Base-by-base conservation (phyloP, 257 asterid genomes). In the Forsythia viridissima region DNA sequence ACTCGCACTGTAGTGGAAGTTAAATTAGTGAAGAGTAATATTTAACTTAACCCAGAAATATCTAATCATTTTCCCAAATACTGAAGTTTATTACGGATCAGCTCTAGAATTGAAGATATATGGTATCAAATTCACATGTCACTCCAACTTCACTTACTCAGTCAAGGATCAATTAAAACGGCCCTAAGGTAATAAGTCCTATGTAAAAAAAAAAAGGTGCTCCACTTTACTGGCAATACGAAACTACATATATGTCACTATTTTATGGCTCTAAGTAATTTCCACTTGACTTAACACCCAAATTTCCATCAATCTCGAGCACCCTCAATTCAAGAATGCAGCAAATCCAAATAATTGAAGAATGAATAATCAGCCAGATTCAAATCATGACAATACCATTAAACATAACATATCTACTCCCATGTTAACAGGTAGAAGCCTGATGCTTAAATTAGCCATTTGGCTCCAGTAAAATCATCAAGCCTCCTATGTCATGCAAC, bases 381-480 rank as follows among this genome's bases (percentile, higher is more conserved):
- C 73, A 48, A 66, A 44, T 42, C 21, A 44, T 65, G 36, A 34
- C 79, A 61, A 34, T 40, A 44, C 63, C 46, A 71, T 69, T 48
- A 38, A 57, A 71, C 34, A 12, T 13, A 52, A n/a, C 69, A 61
- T 21, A 63, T 63, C 16, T 24, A 63, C 66, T 36, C 10, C n/a
- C 18, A 16, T 61, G 67, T 68, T 39, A n/a, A 11, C 41, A 21
- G 38, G 21, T 72, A 73, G 74, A 44, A 72, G 6, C 10, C 57
- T 57, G 75, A 73, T 77, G 72, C 77, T 63, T 61, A 67, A 30
- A 69, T 46, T 40, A 43, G 44, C 52, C 40, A 36, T 40, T 12
- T 69, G 55, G n/a, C 76, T 44, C 74, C 72, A 39, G 79, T 71
- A 61, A 52, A 74, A 61, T 51, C 46, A 73, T 66, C 76, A 70